phyloP scores from a whole-genome alignment of 441 rosid genomes.

The Gossypium aridum region DNA sequence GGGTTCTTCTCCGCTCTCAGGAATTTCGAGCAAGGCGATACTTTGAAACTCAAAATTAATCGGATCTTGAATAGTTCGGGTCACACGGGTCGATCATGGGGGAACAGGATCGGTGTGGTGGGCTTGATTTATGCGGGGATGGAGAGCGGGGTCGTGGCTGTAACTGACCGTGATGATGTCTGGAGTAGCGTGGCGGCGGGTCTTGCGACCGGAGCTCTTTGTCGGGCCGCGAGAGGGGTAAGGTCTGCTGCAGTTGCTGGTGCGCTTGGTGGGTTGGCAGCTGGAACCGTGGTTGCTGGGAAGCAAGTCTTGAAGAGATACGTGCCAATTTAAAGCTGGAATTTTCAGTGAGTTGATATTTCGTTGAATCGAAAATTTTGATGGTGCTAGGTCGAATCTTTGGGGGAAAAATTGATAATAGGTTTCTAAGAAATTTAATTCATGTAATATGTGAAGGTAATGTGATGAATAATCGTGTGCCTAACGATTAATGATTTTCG shows the following conservation, averaged over 20 bases:
- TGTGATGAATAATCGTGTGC: not conserved
- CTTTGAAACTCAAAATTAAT: constrained; percentile 71
- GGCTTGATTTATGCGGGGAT: constrained; percentile 73
- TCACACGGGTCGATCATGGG: constrained; percentile 75
- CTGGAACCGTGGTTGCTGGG: constrained; percentile 73
- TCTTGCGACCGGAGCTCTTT: constrained; percentile 81
- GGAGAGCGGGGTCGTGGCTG: constrained; percentile 71
- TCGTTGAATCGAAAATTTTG: constrained; percentile 31
- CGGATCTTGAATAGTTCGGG: constrained; percentile 76
- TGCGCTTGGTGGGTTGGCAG: constrained; percentile 80
- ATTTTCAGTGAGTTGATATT: constrained; percentile 15
- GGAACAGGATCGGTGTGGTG: constrained; percentile 69
- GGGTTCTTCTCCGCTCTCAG: constrained; percentile 52
- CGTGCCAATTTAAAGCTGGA: constrained; percentile 44
- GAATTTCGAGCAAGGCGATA: constrained; percentile 70
- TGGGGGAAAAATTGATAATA: not conserved
- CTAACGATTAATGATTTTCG: not conserved
- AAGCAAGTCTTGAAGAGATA: constrained; percentile 77
- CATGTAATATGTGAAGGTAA: not conserved
- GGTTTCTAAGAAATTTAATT: not conserved
- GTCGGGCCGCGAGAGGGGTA: constrained; percentile 80
- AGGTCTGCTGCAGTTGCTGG: constrained; percentile 97
- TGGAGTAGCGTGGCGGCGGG: constrained; percentile 94
- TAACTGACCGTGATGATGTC: constrained; percentile 68
- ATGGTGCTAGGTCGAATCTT: constrained; percentile 10